Evolutionary conservation across 768 basidiomycete species (phyloP), one percentile per base, ranked within the genome.

Genomic region (Suillus spraguei): DNA sequence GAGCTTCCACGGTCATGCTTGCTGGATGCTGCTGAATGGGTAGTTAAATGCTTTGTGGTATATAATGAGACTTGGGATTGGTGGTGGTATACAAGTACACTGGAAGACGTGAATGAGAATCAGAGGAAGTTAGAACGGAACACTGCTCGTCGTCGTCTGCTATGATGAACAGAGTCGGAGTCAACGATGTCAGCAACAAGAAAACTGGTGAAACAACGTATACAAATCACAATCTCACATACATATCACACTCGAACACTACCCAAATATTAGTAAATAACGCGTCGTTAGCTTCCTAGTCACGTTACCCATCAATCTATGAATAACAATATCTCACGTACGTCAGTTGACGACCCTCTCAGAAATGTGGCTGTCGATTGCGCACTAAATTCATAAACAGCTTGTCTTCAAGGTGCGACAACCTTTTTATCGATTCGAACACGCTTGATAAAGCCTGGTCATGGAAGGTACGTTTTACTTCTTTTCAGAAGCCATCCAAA

Each of bases 241-340:
- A 49, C 60, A 61, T 61, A 61, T 61, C 52, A 61, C 52, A 69
- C 33, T 75, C 64, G 67, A 75, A 75, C 74, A 69, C 53, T 49
- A 56, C 8, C 64, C 67, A 75, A 75, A 75, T 6, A 76, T 5
- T 0, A 0, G 32, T 62, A 64, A 75, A 75, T 55, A 75, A 75
- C 74, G 72, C 74, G 74, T 76, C 60, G 32, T 53, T 35, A 2
- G 8, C 52, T 55, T 33, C 24, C 16, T 6, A 24, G 56, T 58
- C 56, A 58, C 56, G 56, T 58, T 58, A 58, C 56, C 1, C 39
- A 17, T 39, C 38, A 17, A 39, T 56, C 16, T 41, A 58, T 58
- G 11, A 41, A 58, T 58, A 36, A 38, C n/a, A n/a, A 7, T 7
- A 3, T 14, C n/a, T 3, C n/a, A 54, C 33, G 28, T 28, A 28